These are phyloP conservation scores for Trametopsis cervina DNA, from an alignment of 768 basidiomycete species.

Conservation along the genomic window DNA sequence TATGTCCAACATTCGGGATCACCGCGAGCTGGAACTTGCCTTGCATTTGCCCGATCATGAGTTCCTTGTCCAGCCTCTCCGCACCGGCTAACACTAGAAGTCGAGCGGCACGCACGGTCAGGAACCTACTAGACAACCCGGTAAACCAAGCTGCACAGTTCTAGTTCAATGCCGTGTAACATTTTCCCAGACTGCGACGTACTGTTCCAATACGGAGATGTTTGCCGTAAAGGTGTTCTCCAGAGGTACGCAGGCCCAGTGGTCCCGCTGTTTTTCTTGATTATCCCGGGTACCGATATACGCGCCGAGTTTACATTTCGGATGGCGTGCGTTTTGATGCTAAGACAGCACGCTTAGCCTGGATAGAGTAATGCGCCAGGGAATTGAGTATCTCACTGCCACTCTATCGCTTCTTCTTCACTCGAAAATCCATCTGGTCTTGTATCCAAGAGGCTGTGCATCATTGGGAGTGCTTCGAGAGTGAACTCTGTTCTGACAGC, in stretches of 20 bases:
- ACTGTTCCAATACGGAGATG: conserved; percentile 90
- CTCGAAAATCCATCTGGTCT: conserved; percentile 83
- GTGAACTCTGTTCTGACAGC: conserved; percentile 62
- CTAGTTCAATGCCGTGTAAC: too few species aligned
- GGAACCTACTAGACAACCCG: conserved; percentile 73
- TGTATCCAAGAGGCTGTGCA: conserved; percentile 81
- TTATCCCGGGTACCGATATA: conserved; percentile 78
- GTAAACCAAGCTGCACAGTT: conserved; percentile 76
- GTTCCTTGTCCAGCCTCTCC: conserved; percentile 84
- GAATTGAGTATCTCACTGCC: conserved; percentile 67
- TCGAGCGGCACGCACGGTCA: conserved; percentile 71
- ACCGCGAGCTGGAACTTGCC: conserved; percentile 93
- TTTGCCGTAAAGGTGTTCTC: conserved; percentile 79
- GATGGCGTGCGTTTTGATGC: conserved; percentile 76
- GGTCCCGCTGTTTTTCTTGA: conserved; percentile 36
- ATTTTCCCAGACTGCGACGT: conserved; percentile 25
- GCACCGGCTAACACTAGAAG: conserved; percentile 88
- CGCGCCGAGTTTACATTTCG: conserved; percentile 78
- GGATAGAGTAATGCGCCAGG: neutral
- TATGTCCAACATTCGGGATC: conserved; percentile 82
- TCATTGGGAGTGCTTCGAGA: conserved; percentile 86
- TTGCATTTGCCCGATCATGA: conserved; percentile 87
- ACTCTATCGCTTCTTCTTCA: conserved; percentile 81
- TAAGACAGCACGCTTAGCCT: conserved; percentile 23
- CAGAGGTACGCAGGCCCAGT: conserved; percentile 47